Percentiles rank a stretch among this genome's conserved stretches.
Conservation (phyloP, 2,329 filamentous ascomycete genomes). For the Nemania sp. region DNA sequence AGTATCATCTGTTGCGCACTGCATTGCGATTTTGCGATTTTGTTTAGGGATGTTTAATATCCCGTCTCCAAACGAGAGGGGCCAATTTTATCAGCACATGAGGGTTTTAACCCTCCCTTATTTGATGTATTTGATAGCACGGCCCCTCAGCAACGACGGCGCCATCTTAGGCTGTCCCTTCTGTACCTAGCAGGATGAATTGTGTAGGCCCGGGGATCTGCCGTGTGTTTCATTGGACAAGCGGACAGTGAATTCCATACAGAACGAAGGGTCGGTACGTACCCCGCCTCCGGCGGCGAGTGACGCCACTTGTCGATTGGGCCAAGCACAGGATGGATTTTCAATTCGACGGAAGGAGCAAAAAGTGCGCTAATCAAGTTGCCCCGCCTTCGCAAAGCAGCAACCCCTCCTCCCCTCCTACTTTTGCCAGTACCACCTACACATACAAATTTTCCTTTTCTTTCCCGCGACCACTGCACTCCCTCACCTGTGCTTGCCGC, state of each 20-base stretch:
- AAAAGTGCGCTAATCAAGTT: conserved; percentile 17
- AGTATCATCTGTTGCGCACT: background rate
- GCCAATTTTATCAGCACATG: background rate
- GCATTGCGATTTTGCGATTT: background rate
- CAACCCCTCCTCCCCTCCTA: conserved; percentile 23
- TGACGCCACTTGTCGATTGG: conserved; percentile 20
- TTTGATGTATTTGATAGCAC: background rate
- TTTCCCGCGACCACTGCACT: conserved; percentile 18
- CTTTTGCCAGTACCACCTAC: background rate
- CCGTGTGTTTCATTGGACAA: background rate
- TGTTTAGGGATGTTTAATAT: background rate
- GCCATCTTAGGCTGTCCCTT: background rate
- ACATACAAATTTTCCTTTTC: conserved; percentile 28
- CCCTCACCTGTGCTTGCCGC: conserved; percentile 20
- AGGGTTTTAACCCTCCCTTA: conserved; percentile 21
- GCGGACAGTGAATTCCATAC: background rate
- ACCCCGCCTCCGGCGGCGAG: conserved; percentile 9
- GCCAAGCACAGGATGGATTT: conserved; percentile 22
- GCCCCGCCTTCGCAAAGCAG: conserved; percentile 26
- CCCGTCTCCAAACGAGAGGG: too few species aligned
- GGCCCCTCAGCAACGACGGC: background rate
- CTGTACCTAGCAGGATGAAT: background rate
- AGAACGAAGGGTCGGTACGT: conserved; percentile 7
- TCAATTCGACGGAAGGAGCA: conserved; percentile 19
- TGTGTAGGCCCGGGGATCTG: conserved; percentile 10